Evolutionary conservation across 495 filamentous ascomycete genomes (phyloP).

Genomic region (Aspergillus bertholletiae): DNA sequence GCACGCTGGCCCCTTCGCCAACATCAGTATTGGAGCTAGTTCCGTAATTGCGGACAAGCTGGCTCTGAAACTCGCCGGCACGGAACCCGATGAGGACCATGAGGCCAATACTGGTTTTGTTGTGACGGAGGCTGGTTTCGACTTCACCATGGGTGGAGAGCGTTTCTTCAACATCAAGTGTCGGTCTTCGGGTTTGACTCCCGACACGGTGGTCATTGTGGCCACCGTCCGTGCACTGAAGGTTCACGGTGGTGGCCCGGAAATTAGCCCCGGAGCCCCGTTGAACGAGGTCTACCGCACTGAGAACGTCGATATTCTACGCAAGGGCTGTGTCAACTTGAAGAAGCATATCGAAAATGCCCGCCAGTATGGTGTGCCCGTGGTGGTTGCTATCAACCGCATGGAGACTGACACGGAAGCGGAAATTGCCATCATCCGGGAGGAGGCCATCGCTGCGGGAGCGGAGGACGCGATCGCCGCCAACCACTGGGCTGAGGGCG

Average conservation of each 20-base stretch:
- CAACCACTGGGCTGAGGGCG: constrained; percentile 97
- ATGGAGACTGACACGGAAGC: constrained; percentile 92
- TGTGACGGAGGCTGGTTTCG: constrained; percentile 97
- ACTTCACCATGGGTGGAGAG: constrained; percentile 99
- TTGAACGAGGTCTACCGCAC: constrained; percentile 83
- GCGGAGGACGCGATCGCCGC: constrained; percentile 91
- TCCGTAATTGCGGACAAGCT: constrained; percentile 93
- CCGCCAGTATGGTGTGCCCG: constrained; percentile 80
- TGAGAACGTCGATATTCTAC: constrained; percentile 88
- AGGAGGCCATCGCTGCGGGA: constrained; percentile 88
- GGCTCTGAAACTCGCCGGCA: constrained; percentile 91
- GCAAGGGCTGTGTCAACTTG: constrained; percentile 87
- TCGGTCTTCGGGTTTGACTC: constrained; percentile 84
- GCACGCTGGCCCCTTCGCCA: constrained; percentile 95
- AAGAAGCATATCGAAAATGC: constrained; percentile 93
- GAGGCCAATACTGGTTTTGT: constrained; percentile 85
- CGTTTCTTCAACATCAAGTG: constrained; percentile 99
- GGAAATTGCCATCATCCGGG: constrained; percentile 81
- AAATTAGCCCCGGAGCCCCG: constrained; percentile 80
- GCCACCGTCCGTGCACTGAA: constrained; percentile 94
- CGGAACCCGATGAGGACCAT: constrained; percentile 89
- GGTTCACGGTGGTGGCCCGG: constrained; percentile 92
- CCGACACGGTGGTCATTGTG: constrained; percentile 91
- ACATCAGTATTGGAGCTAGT: constrained; percentile 95
- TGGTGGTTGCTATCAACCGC: constrained; percentile 97